Conservation (phyloP, 305 asterid genomes). For the Coffea humblotiana region DNA sequence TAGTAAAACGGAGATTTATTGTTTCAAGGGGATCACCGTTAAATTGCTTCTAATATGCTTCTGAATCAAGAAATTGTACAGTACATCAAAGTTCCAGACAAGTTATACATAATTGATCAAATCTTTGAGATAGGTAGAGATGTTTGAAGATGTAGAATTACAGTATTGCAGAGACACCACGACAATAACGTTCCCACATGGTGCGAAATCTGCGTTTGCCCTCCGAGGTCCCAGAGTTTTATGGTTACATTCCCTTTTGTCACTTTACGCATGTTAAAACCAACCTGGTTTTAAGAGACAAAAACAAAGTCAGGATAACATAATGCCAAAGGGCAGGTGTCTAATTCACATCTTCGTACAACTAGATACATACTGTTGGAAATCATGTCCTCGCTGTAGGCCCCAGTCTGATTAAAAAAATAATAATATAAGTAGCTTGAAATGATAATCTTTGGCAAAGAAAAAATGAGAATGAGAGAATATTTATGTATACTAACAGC, state of each 20-base stretch:
- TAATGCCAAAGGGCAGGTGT: background rate
- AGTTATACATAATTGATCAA: background rate
- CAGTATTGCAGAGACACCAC: slow-evolving; percentile 92
- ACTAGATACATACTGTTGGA: slow-evolving; percentile 73
- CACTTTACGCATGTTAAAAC: slow-evolving; percentile 92
- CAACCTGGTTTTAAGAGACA: slow-evolving; percentile 52
- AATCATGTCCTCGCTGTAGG: slow-evolving; percentile 91
- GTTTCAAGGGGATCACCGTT: background rate
- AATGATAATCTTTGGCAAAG: slow-evolving; percentile 7
- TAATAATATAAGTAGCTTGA: slow-evolving; percentile 22
- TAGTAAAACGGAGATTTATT: background rate
- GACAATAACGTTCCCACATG: slow-evolving; percentile 97
- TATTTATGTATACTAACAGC: slow-evolving; percentile 56
- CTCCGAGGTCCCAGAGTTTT: slow-evolving; percentile 94
- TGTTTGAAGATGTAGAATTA: slow-evolving; percentile 30
- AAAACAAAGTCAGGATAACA: slow-evolving; percentile 10
- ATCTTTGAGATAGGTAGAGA: background rate
- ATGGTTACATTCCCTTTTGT: slow-evolving; percentile 92
- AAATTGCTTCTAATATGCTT: background rate
- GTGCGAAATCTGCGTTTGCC: slow-evolving; percentile 86
- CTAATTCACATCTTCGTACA: background rate
- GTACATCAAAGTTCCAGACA: background rate
- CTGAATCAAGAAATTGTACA: background rate
- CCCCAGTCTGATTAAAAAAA: slow-evolving; percentile 73
- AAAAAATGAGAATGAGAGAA: slow-evolving; percentile 16